These are phyloP conservation scores for Gossypium lobatum DNA, from an alignment of 441 rosid species.

Conservation along the genomic window DNA sequence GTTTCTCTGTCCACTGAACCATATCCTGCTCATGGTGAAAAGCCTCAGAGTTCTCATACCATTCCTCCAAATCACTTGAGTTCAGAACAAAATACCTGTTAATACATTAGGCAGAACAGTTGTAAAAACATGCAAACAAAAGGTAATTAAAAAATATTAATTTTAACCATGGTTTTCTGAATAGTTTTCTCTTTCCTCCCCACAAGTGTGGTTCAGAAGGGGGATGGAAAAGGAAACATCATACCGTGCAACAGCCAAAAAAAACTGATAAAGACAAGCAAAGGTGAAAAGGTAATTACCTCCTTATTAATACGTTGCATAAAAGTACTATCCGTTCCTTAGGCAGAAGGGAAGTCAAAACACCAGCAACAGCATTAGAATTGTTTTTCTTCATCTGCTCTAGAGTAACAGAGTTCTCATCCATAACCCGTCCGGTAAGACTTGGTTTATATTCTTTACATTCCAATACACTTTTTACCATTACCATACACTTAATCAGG, in stretches of 20 bases:
- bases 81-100: constrained; percentile 93
- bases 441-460: constrained; percentile 94
- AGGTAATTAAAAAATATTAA: background rate
- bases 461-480: constrained; percentile 82
- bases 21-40: constrained; percentile 99
- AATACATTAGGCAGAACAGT: constrained; percentile 24
- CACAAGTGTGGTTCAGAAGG: background rate
- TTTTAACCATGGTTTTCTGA: background rate
- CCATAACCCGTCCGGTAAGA: constrained; percentile 87
- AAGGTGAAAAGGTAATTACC: constrained; percentile 39
- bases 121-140: constrained; percentile 7
- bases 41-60: constrained; percentile 90
- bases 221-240: background rate
- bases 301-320: constrained; percentile 86
- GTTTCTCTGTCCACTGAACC: constrained; percentile 97
- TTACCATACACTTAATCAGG: constrained; percentile 94
- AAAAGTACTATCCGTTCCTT: constrained; percentile 67
- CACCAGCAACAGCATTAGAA: constrained; percentile 61
- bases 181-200: background rate
- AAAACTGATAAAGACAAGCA: background rate
- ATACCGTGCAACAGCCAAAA: background rate
- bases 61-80: constrained; percentile 81
- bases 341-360: constrained; percentile 78
- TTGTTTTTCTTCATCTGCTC: constrained; percentile 89
- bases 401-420: constrained; percentile 60